Conservation (phyloP, 2,329 filamentous ascomycete species). For the Gremmenia infestans region DNA sequence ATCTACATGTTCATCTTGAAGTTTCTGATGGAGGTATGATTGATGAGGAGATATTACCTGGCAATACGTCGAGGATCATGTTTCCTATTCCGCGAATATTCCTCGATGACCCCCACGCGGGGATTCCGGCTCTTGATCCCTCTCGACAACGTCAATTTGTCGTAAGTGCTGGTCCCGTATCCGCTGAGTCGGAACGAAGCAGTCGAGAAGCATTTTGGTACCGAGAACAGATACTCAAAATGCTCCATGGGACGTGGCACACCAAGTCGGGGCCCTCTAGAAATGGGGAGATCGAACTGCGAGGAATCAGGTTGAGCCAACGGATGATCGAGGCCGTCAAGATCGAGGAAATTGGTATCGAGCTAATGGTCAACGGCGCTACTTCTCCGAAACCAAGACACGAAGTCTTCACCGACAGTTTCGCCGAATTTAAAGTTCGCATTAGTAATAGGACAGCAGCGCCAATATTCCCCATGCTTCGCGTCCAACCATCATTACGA, state of each 20-base stretch:
- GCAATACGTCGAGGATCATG: conserved; percentile 68
- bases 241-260: conserved; percentile 67
- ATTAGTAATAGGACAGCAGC: conserved; percentile 68
- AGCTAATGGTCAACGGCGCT: conserved; percentile 47
- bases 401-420: conserved; percentile 49
- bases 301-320: conserved; percentile 65
- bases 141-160: conserved; percentile 89
- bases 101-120: conserved; percentile 68
- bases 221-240: conserved; percentile 71
- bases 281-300: conserved; percentile 70
- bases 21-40: conserved; percentile 22
- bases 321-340: conserved; percentile 81
- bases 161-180: conserved; percentile 73
- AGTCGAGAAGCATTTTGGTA: conserved; percentile 89
- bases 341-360: conserved; percentile 70
- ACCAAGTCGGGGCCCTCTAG: conserved; percentile 44
- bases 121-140: conserved; percentile 75
- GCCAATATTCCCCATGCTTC: conserved; percentile 66
- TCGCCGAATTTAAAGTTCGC: conserved; percentile 64
- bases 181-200: conserved; percentile 72
- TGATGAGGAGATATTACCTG: conserved; percentile 55
- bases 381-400: conserved; percentile 17
- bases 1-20: conserved; percentile 62
- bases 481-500: conserved; percentile 71
- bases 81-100: conserved; percentile 72